phyloP scores from a whole-genome alignment of 352 stramenopile genomes.

The Stephanocyclus meneghinianus region DNA sequence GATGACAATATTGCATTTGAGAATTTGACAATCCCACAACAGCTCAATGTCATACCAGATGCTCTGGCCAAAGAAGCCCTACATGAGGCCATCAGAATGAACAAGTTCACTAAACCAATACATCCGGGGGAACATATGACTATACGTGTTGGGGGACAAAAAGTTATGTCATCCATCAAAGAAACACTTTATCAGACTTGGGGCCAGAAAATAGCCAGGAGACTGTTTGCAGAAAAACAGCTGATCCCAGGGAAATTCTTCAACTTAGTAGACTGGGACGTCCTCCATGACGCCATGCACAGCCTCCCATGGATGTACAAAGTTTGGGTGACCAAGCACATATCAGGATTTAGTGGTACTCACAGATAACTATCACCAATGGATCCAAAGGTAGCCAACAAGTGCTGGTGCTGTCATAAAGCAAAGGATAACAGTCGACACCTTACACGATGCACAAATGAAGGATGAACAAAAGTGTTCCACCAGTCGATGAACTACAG shows the following conservation, averaged over 20 bases:
- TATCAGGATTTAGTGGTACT: too few species aligned
- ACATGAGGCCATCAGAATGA: background rate
- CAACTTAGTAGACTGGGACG: conserved; percentile 22
- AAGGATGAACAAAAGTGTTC: background rate
- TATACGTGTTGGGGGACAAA: background rate
- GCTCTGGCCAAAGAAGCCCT: conserved; percentile 11
- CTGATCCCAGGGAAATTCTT: conserved; percentile 11
- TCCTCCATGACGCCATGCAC: background rate
- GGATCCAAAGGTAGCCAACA: background rate
- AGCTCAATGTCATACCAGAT: conserved; percentile 17
- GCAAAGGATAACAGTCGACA: too few species aligned
- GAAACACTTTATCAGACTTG: conserved; percentile 6
- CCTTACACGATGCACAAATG: conserved; percentile 1
- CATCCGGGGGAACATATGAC: conserved; percentile 25
- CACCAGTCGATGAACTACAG: background rate
- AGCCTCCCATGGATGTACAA: conserved; percentile 7
- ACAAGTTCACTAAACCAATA: background rate
- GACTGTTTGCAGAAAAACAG: background rate
- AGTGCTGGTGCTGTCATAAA: too few species aligned
- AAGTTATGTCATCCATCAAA: background rate
- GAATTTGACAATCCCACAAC: background rate
- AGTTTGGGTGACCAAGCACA: too few species aligned
- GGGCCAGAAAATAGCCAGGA: background rate
- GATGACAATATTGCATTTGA: background rate
- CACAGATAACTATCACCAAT: background rate